These are phyloP conservation scores for Cystobasidium sp. DNA, from an alignment of 1,284 basidiomycete species.

Conservation along the genomic window DNA sequence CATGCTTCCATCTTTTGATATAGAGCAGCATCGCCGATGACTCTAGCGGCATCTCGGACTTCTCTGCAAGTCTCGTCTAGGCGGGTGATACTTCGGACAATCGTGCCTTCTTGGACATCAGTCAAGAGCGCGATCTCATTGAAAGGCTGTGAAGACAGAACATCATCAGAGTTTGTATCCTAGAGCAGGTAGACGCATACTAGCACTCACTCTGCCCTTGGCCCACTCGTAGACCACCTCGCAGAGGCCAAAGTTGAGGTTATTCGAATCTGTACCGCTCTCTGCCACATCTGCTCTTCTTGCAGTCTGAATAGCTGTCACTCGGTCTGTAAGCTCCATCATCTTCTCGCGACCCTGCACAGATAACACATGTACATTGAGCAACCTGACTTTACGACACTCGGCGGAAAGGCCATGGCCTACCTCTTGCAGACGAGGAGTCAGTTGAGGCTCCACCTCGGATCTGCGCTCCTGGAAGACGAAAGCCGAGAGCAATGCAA, in stretches of 20 bases:
- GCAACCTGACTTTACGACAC: neutral
- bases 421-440: constrained; percentile 71
- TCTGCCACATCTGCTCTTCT: constrained; percentile 71
- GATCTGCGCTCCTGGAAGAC: constrained; percentile 94
- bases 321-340: constrained; percentile 76
- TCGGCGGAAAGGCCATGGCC: constrained; percentile 20
- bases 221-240: constrained; percentile 99
- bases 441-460: constrained; percentile 78
- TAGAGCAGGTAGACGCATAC: neutral
- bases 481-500: constrained; percentile 94
- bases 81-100: constrained; percentile 93
- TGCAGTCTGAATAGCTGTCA: constrained; percentile 75
- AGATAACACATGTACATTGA: neutral
- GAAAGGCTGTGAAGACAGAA: constrained; percentile 71
- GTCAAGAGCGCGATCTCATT: constrained; percentile 90
- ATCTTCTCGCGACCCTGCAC: constrained; percentile 74
- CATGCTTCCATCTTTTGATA: constrained; percentile 98
- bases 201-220: constrained; percentile 79
- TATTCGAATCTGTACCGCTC: constrained; percentile 70
- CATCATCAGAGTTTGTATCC: neutral
- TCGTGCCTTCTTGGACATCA: constrained; percentile 94
- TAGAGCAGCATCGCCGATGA: constrained; percentile 92
- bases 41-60: constrained; percentile 93
- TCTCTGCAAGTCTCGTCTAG: constrained; percentile 97
- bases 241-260: constrained; percentile 83